Base-by-base conservation (phyloP, 768 basidiomycete species). In the Dendrothele bispora region DNA sequence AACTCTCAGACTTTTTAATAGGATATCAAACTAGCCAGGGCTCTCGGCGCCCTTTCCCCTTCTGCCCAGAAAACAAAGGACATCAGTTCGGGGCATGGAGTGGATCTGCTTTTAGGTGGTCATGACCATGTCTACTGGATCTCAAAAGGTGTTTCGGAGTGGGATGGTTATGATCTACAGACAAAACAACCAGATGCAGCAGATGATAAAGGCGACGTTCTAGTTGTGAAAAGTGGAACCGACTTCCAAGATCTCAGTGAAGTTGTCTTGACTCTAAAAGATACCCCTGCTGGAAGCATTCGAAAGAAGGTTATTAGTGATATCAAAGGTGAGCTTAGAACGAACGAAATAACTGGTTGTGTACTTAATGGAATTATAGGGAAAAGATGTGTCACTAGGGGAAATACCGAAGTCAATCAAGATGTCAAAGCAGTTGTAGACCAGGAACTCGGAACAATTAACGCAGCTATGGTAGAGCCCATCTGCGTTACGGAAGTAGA, bases 181-280 rank as follows among this genome's bases (percentile, higher is more conserved):
- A 47, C 65, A 17, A 54, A 61, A 7, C 67, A 68, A 25, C 67
- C 74, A 7, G 83, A 76, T 29, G 71, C 73, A 5, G 77, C 79
- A 40, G 64, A 59, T 18, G 79, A 80, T 49, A 52, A 73, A 2
- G 78, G 80, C 7, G 71, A 76, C 28, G 67, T 76, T 34, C 61
- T 80, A 14, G 62, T 78, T 17, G 68, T 84, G 50, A 85, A 85
- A 60, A 82, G 80, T 53, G 83, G 83, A n/a, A 84, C 82, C 1
- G 83, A 85, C 59, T 85, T 85, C 56, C 70, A 80, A 38, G 84
- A 85, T 48, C 61, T 85, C 24, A 80, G 81, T 26, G 78, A 82
- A 40, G 66, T 83, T 22, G 61, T 62, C 0, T 59, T 85, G 22
- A 74, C 75, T 43, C 68, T 85, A 10, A 61, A 67, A 14, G 70